Percentiles rank a stretch among this genome's conserved stretches.
These are phyloP conservation scores for Colletotrichum godetiae DNA, from an alignment of 2,329 filamentous ascomycete genomes.

Conservation along the genomic window DNA sequence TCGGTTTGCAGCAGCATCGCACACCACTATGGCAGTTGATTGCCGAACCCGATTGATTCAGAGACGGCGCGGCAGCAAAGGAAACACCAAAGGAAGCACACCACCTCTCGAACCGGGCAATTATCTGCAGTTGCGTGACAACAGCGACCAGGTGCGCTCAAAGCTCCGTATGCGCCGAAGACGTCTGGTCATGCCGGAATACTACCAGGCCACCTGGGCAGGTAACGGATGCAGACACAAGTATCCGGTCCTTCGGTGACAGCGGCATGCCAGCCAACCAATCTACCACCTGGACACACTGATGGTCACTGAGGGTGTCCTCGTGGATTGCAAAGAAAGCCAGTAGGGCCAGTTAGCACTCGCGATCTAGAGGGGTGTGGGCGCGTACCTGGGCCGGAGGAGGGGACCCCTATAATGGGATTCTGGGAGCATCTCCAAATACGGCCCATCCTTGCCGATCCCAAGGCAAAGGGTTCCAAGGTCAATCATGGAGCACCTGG, in stretches of 20 bases:
- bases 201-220: background rate
- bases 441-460: constrained; percentile 23
- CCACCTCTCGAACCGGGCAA: constrained; percentile 6
- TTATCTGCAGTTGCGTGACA: constrained; percentile 14
- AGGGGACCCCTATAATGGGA: constrained; percentile 18
- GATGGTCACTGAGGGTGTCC: constrained; percentile 25
- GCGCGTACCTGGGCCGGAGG: constrained; percentile 33
- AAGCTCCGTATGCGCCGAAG: constrained; percentile 15
- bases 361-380: background rate
- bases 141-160: background rate
- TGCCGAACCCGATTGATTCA: constrained; percentile 15
- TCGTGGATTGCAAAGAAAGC: constrained; percentile 15
- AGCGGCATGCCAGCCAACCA: constrained; percentile 33
- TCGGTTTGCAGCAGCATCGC: background rate
- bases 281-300: background rate
- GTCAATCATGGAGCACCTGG: constrained; percentile 4
- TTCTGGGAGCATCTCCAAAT: background rate
- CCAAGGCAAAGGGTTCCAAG: constrained; percentile 6
- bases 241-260: constrained; percentile 20
- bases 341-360: background rate
- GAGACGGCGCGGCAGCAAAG: background rate
- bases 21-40: constrained; percentile 6
- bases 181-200: constrained; percentile 11
- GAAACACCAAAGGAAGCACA: background rate
- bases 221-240: constrained; percentile 21